Conservation (phyloP, 176 grass and related monocot genomes). For the Oryza australiensis region DNA sequence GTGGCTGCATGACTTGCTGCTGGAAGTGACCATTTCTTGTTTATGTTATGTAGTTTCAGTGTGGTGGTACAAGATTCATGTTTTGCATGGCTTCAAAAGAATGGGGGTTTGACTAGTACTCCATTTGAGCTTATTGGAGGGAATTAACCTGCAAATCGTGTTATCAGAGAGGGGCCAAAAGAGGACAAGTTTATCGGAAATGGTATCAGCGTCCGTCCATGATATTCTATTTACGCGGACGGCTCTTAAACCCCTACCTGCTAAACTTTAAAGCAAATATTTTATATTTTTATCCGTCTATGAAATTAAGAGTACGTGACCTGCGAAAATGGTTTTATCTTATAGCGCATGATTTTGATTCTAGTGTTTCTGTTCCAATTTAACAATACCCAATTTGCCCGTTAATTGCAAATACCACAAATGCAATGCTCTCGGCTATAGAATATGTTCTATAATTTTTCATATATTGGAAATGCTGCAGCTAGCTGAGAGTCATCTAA, state of each 20-base stretch:
- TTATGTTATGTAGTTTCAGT: not conserved
- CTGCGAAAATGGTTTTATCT: too few relatives aligned
- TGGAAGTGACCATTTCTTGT: not conserved
- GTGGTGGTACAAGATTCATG: not conserved
- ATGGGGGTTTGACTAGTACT: conserved; percentile 12
- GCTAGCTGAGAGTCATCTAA: not conserved
- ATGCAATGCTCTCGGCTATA: not conserved
- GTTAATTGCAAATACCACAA: not conserved
- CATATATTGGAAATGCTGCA: not conserved
- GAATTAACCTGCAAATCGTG: too few relatives aligned
- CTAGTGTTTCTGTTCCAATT: not conserved
- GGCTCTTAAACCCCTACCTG: too few relatives aligned
- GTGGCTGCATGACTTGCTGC: not conserved
- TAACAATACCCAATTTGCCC: conserved; percentile 22
- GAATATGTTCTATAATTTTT: not conserved
- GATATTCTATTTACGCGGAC: too few relatives aligned
- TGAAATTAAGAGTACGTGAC: too few relatives aligned
- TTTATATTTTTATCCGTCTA: too few relatives aligned
- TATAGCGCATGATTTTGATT: too few relatives aligned
- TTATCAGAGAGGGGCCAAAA: too few relatives aligned
- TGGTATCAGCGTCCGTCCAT: too few relatives aligned
- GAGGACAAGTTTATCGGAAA: too few relatives aligned
- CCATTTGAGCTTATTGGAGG: not conserved
- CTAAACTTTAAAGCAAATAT: too few relatives aligned
- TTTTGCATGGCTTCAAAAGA: not conserved